Percentiles rank a stretch among this genome's conserved stretches.
Conservation (phyloP, 257 asterid genomes). For the Nicotiana tabacum region DNA sequence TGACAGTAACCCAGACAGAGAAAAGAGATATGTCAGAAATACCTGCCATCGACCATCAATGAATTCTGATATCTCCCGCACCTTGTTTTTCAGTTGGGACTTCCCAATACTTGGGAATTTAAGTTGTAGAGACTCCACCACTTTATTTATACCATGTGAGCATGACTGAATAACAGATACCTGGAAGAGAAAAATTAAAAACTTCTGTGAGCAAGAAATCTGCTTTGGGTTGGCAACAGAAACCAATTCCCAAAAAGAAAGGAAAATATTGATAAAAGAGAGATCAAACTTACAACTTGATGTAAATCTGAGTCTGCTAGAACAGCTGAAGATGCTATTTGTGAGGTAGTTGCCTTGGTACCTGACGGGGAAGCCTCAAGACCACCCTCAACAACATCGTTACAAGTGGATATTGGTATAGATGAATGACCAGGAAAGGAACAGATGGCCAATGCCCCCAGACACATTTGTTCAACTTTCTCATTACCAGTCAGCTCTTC, state of each 20-base stretch:
- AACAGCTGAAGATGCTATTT: slow-evolving; percentile 32
- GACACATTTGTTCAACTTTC: slow-evolving; percentile 60
- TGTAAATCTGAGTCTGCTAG: slow-evolving; percentile 60
- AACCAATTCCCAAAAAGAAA: background rate
- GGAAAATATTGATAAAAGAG: background rate
- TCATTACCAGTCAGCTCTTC: slow-evolving; percentile 48
- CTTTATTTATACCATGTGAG: slow-evolving; percentile 48
- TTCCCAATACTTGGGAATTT: slow-evolving; percentile 59
- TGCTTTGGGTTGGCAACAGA: background rate
- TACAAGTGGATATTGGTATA: slow-evolving; percentile 34
- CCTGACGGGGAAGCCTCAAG: slow-evolving; percentile 37
- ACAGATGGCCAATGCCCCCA: slow-evolving; percentile 62
- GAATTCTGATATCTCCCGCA: slow-evolving; percentile 74
- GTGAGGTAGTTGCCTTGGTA: slow-evolving; percentile 31
- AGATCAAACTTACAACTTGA: slow-evolving; percentile 53
- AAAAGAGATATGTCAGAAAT: background rate
- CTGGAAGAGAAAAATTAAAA: slow-evolving; percentile 28
- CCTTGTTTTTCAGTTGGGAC: slow-evolving; percentile 66
- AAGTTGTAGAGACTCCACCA: slow-evolving; percentile 44
- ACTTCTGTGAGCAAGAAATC: background rate
- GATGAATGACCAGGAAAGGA: slow-evolving; percentile 45
- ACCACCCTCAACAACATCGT: slow-evolving; percentile 29
- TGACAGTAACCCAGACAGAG: background rate
- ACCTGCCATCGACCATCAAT: slow-evolving; percentile 88
- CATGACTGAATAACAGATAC: slow-evolving; percentile 56